Evolutionary conservation across 192 early-diverging fungal genomes (phyloP), one percentile per base, ranked within the genome.

Genomic region (Podila epicladia): DNA sequence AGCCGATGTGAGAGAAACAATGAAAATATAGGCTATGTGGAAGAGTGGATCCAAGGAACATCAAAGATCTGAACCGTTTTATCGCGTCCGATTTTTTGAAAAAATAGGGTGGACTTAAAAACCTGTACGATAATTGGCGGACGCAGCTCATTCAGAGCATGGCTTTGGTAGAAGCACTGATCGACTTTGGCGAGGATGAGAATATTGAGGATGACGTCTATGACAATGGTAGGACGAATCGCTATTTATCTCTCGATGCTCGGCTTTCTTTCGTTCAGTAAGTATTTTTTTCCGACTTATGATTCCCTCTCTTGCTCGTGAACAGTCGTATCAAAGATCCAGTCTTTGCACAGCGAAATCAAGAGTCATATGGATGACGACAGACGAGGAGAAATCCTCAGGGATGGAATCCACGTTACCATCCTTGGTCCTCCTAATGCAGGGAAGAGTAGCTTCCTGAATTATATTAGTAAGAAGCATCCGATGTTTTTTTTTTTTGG

Each of bases 101-200:
- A 24, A 17, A 2, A 4, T 71, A 88, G 67, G 94, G 93, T 51
- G 89, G 89, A 58, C 78, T 95, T 31, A 75, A 84, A 65, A 78
- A 77, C 32, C 57, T 89, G 53, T 95, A 91, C 71, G 91, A 92
- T 26, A 20, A 15, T 1, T 95, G 94, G 94, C 75, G 94, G 24
- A 68, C 68, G 26, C 64, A 85, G 62, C 62, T 94, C 7, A 87
- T 95, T 31, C 53, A 83, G 17, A 71, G 83, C 24, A 89, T 91
- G 84, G 93, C 91, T 1, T 73, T 86, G 1, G 77, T 89, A 11
- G 94, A 95, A 61, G 93, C 94, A 15, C 68, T 88, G 2, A 93
- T 95, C 26, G 94, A 95, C 48, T 95, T 95, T 84, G 87, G 91
- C 55, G 94, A 94, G 69, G 93, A 95, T 58, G 94, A 95, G 63